Base-by-base conservation (phyloP, 257 asterid species). In the Fraxinus excelsior region DNA sequence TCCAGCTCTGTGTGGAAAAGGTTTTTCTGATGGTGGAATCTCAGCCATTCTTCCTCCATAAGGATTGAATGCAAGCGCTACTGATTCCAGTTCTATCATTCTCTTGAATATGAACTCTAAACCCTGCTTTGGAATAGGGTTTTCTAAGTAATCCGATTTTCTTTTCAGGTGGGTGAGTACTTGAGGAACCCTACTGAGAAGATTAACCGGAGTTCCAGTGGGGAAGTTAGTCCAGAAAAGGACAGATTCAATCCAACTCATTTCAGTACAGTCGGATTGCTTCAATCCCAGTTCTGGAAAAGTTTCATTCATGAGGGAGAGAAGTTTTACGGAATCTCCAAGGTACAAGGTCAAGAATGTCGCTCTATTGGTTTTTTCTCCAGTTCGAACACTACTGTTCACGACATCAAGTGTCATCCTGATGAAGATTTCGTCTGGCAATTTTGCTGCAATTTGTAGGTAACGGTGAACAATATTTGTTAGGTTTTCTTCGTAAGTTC, bases 111-210 rank as follows among this genome's bases (percentile, higher is more conserved):
- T 65, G 31, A 80, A 70, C 12, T 89, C 87, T 23, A 89, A 26
- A 2, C 84, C 92, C 19, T 76, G 73, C 58, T 79, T 79, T 16
- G 92, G 83, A 19, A 91, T 82, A 0, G 89, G 89, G 0, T 71
- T 79, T 28, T 87, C 83, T 23, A 91, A 11, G 76, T 87, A 91
- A 64, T 91, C 94, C 4, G 96, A 91, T 83, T 89, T 91, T n/a
- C 90, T 76, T 56, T 90, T 91, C 60, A 86, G 72, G 73, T 79
- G 18, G 0, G 64, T 34, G 2, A 81, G 64, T 1, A 0, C 12
- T 19, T 82, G 87, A 0, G 91, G 89, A 29, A 35, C 82, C 51
- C 94, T 74, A 12, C 79, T 79, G 0, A 87, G 90, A 26, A 91
- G 91, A n/a, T 67, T 51, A 0, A 74, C 78, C 0, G 87, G 84